Conservation (phyloP, 225 moss, liverwort and hornwort genomes). For the Sphagnum tenellum region DNA sequence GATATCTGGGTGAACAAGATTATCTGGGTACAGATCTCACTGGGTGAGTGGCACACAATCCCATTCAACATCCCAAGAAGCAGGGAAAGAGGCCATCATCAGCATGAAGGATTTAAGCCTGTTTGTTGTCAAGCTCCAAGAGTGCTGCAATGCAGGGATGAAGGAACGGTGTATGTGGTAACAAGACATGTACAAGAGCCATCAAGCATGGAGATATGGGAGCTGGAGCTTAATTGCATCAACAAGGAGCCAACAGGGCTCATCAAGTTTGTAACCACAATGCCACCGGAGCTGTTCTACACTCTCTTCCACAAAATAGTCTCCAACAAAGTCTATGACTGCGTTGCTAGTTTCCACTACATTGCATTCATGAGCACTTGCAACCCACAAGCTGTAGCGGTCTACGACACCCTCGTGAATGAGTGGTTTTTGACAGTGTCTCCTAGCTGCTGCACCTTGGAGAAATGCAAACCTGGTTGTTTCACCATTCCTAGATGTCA, state of each 20-base stretch:
- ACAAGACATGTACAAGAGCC: constrained; percentile 17
- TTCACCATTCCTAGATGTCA: constrained; percentile 12
- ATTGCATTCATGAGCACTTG: constrained; percentile 15
- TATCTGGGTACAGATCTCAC: constrained; percentile 13
- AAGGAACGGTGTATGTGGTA: constrained; percentile 14
- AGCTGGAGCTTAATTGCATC: constrained; percentile 19
- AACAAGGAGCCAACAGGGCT: constrained; percentile 16
- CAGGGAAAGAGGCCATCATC: not conserved
- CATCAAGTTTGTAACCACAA: constrained; percentile 13
- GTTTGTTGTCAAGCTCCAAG: constrained; percentile 33
- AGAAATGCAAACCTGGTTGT: constrained; percentile 1
- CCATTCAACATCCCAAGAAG: constrained; percentile 13
- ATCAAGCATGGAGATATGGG: constrained; percentile 17
- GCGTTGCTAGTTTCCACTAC: constrained; percentile 24
- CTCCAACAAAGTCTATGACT: constrained; percentile 25
- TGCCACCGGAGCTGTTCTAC: constrained; percentile 21
- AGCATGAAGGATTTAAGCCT: too few relatives aligned
- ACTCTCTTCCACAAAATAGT: constrained; percentile 14
- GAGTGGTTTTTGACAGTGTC: constrained; percentile 15
- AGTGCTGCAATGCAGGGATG: constrained; percentile 22
- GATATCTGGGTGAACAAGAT: constrained; percentile 25
- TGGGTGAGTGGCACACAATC: constrained; percentile 19
- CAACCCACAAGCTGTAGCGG: constrained; percentile 12
- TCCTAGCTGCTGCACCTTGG: constrained; percentile 4
- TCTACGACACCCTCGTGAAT: constrained; percentile 14